Conservation (phyloP, 495 filamentous ascomycete genomes). For the Tuber umbilicatum region DNA sequence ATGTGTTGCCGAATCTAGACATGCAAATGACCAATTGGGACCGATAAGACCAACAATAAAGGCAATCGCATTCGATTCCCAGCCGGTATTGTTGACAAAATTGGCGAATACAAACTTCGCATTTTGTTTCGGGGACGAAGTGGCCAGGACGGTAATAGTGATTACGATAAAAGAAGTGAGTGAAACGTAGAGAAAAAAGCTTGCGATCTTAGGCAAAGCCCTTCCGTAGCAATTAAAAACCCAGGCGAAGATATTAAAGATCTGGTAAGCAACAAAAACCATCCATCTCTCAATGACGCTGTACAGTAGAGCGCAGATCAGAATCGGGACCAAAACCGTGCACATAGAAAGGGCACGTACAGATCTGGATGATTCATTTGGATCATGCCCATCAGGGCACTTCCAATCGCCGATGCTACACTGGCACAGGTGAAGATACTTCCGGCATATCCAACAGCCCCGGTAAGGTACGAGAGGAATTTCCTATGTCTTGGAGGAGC, state of each 20-base stretch:
- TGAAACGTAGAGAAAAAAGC: conserved; percentile 47
- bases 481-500: conserved; percentile 51
- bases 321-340: neutral
- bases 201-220: conserved; percentile 49
- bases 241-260: conserved; percentile 54
- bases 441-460: conserved; percentile 55
- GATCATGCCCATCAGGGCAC: conserved; percentile 53
- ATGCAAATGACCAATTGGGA: conserved; percentile 57
- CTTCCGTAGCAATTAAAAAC: conserved; percentile 57
- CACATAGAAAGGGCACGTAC: conserved; percentile 42
- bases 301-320: neutral
- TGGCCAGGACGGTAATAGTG: conserved; percentile 52
- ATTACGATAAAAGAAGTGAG: conserved; percentile 53
- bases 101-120: conserved; percentile 57
- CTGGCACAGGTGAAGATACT: conserved; percentile 54
- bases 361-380: conserved; percentile 55
- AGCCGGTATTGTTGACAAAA: conserved; percentile 59
- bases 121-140: conserved; percentile 51
- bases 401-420: conserved; percentile 52
- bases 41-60: conserved; percentile 61
- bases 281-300: conserved; percentile 54
- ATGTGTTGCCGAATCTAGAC: conserved; percentile 57
- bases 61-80: conserved; percentile 54
- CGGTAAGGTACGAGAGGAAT: conserved; percentile 53
- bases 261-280: conserved; percentile 50